phyloP scores from a whole-genome alignment of 176 grass and related monocot genomes.

The Aegilops umbellulata region DNA sequence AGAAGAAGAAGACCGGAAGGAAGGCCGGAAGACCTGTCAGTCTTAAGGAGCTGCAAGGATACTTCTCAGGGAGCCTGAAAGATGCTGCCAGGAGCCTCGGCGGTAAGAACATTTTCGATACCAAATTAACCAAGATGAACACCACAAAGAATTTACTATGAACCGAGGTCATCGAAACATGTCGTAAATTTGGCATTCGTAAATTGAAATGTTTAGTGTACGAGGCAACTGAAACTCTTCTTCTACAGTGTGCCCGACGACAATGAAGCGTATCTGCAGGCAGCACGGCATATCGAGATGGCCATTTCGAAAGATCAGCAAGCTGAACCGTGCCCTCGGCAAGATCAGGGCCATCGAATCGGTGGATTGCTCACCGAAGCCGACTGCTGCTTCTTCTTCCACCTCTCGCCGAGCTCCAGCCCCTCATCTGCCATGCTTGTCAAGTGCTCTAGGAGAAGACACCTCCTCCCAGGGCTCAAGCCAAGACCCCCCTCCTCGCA shows the following conservation, averaged over 20 bases:
- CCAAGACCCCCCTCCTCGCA: slow-evolving; percentile 29
- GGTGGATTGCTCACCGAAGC: slow-evolving; percentile 35
- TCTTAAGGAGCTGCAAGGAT: slow-evolving; percentile 54
- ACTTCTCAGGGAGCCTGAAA: slow-evolving; percentile 87
- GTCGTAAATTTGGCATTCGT: background rate
- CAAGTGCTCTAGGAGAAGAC: slow-evolving; percentile 22
- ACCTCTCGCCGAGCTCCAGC: slow-evolving; percentile 18
- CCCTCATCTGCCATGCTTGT: background rate
- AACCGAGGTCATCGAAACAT: background rate
- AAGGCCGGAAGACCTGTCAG: slow-evolving; percentile 75
- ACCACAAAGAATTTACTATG: background rate
- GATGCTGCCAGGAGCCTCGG: slow-evolving; percentile 80
- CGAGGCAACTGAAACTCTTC: slow-evolving; percentile 4
- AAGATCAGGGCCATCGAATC: slow-evolving; percentile 75
- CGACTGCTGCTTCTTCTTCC: background rate
- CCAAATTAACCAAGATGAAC: background rate
- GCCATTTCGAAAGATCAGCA: slow-evolving; percentile 89
- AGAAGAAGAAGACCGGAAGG: slow-evolving; percentile 39
- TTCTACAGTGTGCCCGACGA: slow-evolving; percentile 76
- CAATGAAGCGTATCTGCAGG: slow-evolving; percentile 96
- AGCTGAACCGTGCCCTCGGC: slow-evolving; percentile 68
- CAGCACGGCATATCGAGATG: slow-evolving; percentile 84
- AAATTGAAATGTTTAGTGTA: background rate
- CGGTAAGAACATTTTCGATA: slow-evolving; percentile 34
- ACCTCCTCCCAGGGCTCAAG: slow-evolving; percentile 72